Conservation (phyloP, 768 basidiomycete genomes). For the Thelephora aurantiotincta region DNA sequence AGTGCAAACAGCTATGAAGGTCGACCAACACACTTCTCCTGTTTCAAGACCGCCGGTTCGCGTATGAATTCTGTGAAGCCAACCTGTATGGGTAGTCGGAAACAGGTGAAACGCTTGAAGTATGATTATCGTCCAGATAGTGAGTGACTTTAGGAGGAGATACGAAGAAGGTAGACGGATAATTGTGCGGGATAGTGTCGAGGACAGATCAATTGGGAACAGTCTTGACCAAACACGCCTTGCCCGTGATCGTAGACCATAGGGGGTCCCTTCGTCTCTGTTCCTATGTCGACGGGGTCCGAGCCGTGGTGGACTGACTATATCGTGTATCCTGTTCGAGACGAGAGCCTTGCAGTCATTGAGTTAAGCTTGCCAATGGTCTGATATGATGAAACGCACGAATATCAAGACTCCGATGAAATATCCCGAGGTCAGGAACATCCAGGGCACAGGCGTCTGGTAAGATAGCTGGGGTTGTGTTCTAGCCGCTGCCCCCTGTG, state of each 20-base stretch:
- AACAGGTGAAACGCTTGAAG: slow-evolving; percentile 37
- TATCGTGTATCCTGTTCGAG: slow-evolving; percentile 65
- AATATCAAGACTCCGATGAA: slow-evolving; percentile 50
- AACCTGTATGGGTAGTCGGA: slow-evolving; percentile 18
- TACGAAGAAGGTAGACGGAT: slow-evolving; percentile 54
- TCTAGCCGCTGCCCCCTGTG: slow-evolving; percentile 2
- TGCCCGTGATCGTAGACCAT: slow-evolving; percentile 2
- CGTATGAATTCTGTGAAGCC: slow-evolving; percentile 21
- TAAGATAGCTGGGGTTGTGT: slow-evolving; percentile 5
- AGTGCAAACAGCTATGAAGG: slow-evolving; percentile 53
- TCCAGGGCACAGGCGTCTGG: slow-evolving; percentile 47
- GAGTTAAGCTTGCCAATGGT: slow-evolving; percentile 3
- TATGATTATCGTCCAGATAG: slow-evolving; percentile 44
- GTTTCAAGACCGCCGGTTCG: slow-evolving; percentile 41
- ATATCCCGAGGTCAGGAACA: slow-evolving; percentile 64
- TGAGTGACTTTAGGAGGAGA: slow-evolving; percentile 38
- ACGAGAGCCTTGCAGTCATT: slow-evolving; percentile 36
- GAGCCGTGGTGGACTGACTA: slow-evolving; percentile 51
- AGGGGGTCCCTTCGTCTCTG: background rate
- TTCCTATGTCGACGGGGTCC: slow-evolving; percentile 12
- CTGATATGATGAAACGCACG: slow-evolving; percentile 25
- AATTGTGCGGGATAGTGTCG: slow-evolving; percentile 39
- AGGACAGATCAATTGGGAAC: slow-evolving; percentile 53
- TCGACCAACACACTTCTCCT: slow-evolving; percentile 56
- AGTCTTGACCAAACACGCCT: slow-evolving; percentile 19